Evolutionary conservation across 352 stramenopile genomes (phyloP), one percentile per base, ranked within the genome.

Genomic region (Phytopythium montanum): DNA sequence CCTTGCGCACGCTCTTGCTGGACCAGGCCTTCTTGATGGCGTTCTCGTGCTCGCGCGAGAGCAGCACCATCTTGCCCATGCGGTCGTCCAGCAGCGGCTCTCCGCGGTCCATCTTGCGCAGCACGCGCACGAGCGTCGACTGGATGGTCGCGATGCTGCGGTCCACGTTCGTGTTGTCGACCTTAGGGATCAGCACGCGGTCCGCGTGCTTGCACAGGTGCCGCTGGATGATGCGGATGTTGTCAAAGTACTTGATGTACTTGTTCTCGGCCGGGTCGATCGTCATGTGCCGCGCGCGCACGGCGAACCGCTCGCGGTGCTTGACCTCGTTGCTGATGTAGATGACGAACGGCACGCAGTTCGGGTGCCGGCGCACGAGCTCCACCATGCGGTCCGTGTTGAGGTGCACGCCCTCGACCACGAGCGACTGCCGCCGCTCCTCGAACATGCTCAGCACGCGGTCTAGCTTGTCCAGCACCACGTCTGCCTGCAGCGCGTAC

Each of bases 171-270:
- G 86, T 95, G 61, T 95, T 95, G 69, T 95, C 82, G 44, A 95
- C 90, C 63, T 94, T 95, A 9, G 86, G 86, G 60, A 95, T 95
- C n/a, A 95, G 62, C 50, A 66, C 88, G 46, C 86, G 81, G 63
- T 95, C 84, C 19, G 84, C 86, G 56, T 93, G 73, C 65, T 95
- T 95, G 65, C 82, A 91, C 25, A 93, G 65, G 62, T 94, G 81
- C 36, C 80, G 79, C 73, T 95, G 86, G 62, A 95, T 95, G 62
- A 92, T 88, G 65, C 85, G 84, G 61, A 95, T 95, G 60, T 95
- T 95, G 66, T 94, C 86, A 62, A 95, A 95, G 68, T 93, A 88
- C 60, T 94, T 90, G 62, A 95, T 95, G 68, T 95, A 95, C 69
- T 95, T 95, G 72, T 95, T 95, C 55, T 88, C 81, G 62, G 94